Percentiles rank a stretch among this genome's conserved stretches.
Conservation (phyloP, 495 filamentous ascomycete species). For the Penicillium bialowiezense region DNA sequence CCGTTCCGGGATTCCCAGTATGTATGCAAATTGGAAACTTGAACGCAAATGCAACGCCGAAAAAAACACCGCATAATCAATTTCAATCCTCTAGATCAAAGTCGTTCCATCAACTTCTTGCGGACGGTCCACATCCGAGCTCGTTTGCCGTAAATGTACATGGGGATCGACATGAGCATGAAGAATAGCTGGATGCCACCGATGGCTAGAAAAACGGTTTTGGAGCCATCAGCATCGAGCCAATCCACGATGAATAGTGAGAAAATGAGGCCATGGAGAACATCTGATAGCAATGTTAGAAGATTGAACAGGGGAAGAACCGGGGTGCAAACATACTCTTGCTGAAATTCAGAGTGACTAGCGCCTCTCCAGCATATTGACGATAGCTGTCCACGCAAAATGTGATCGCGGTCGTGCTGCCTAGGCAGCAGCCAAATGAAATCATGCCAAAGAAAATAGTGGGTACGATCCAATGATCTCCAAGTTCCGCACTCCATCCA, state of each 20-base stretch:
- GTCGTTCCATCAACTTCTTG: conserved; percentile 85
- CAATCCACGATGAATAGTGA: conserved; percentile 88
- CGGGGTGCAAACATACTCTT: conserved; percentile 58
- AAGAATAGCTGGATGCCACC: conserved; percentile 83
- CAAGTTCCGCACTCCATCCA: conserved; percentile 77
- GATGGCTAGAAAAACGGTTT: conserved; percentile 74
- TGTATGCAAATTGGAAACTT: not conserved
- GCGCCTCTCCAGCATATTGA: conserved; percentile 89
- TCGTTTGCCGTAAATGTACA: conserved; percentile 96
- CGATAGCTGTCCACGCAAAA: conserved; percentile 93
- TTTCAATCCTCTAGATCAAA: conserved; percentile 46
- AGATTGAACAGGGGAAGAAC: not conserved
- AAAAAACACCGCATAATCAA: not conserved
- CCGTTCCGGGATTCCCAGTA: not conserved
- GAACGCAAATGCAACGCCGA: not conserved
- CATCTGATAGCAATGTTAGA: conserved; percentile 45
- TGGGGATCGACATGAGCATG: conserved; percentile 75
- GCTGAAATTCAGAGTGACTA: conserved; percentile 92
- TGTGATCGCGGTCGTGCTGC: conserved; percentile 91
- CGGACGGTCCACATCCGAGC: conserved; percentile 95
- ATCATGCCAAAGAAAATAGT: conserved; percentile 90
- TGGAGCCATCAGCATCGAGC: conserved; percentile 72
- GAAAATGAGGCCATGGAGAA: conserved; percentile 87
- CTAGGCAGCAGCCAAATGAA: conserved; percentile 90
- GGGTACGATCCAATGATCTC: conserved; percentile 85